These are phyloP conservation scores for Haematococcus sp. DNA, from an alignment of 139 green algal species.

Conservation along the genomic window DNA sequence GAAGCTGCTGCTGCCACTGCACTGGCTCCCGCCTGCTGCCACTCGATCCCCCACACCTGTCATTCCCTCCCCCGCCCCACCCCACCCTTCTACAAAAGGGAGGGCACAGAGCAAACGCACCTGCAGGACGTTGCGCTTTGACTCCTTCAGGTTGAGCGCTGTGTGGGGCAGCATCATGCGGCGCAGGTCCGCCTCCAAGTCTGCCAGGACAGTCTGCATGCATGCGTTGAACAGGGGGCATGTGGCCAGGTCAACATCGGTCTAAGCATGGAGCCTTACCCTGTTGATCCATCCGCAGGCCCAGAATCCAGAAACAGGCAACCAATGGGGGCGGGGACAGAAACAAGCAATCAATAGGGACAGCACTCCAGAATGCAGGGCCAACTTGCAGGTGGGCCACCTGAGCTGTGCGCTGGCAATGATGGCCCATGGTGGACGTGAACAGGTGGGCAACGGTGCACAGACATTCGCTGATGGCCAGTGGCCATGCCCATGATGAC, in stretches of 20 bases:
- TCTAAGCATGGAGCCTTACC: neutral
- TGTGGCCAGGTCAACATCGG: neutral
- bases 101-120: neutral
- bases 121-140: slow-evolving; percentile 17
- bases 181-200: slow-evolving; percentile 86
- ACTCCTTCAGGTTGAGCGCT: slow-evolving; percentile 76
- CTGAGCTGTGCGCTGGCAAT: neutral
- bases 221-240: neutral
- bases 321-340: no score
- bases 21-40: no score
- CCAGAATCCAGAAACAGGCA: no score
- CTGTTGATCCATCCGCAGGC: neutral
- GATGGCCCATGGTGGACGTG: no score
- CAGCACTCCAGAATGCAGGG: no score
- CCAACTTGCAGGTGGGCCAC: no score
- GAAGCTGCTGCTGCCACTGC: neutral
- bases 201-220: slow-evolving; percentile 62
- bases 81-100: neutral
- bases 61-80: neutral
- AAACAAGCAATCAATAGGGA: no score
- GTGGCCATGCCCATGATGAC: neutral
- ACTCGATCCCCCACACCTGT: no score
- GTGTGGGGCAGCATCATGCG: slow-evolving; percentile 95
- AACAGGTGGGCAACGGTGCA: neutral
- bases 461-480: neutral